phyloP scores from a whole-genome alignment of 2,329 filamentous ascomycete species.

The Pestalotiopsis sp. region DNA sequence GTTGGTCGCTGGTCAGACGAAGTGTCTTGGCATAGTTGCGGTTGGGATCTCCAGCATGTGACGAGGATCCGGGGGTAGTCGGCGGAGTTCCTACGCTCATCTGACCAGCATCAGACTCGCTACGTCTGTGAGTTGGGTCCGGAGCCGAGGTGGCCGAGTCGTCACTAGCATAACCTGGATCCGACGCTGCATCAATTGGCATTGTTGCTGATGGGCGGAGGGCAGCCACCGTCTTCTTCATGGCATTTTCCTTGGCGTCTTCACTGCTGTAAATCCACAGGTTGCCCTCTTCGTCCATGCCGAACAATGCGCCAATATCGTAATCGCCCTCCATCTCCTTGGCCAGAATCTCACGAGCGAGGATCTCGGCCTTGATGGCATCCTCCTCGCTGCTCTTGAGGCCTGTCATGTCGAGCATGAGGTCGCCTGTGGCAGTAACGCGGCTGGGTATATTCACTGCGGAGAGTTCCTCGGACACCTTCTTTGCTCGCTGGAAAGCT shows the following conservation, averaged over 20 bases:
- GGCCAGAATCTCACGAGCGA: slow-evolving; percentile 87
- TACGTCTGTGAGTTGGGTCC: slow-evolving; percentile 54
- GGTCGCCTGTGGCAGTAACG: slow-evolving; percentile 87
- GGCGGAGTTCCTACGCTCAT: slow-evolving; percentile 63
- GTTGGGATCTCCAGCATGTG: slow-evolving; percentile 62
- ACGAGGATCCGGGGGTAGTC: slow-evolving; percentile 65
- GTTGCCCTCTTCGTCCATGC: slow-evolving; percentile 92
- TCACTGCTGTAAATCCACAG: slow-evolving; percentile 99
- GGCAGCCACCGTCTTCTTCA: slow-evolving; percentile 60
- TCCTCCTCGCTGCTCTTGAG: slow-evolving; percentile 96
- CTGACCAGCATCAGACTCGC: slow-evolving; percentile 66
- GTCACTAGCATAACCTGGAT: slow-evolving; percentile 95
- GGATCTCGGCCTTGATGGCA: slow-evolving; percentile 85
- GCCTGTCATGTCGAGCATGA: slow-evolving; percentile 97
- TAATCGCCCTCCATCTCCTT: slow-evolving; percentile 94
- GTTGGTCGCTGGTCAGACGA: slow-evolving; percentile 89
- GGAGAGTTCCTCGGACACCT: slow-evolving; percentile 83
- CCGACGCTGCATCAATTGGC: slow-evolving; percentile 79
- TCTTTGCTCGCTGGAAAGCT: slow-evolving; percentile 79
- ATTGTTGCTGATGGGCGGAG: slow-evolving; percentile 44
- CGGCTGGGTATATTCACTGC: slow-evolving; percentile 89
- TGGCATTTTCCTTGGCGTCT: slow-evolving; percentile 88
- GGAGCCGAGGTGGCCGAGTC: slow-evolving; percentile 58
- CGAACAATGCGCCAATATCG: slow-evolving; percentile 93
- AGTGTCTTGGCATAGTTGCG: slow-evolving; percentile 96